These are phyloP conservation scores for Mortierella sp. DNA, from an alignment of 371 early-diverging fungal species.

Conservation along the genomic window DNA sequence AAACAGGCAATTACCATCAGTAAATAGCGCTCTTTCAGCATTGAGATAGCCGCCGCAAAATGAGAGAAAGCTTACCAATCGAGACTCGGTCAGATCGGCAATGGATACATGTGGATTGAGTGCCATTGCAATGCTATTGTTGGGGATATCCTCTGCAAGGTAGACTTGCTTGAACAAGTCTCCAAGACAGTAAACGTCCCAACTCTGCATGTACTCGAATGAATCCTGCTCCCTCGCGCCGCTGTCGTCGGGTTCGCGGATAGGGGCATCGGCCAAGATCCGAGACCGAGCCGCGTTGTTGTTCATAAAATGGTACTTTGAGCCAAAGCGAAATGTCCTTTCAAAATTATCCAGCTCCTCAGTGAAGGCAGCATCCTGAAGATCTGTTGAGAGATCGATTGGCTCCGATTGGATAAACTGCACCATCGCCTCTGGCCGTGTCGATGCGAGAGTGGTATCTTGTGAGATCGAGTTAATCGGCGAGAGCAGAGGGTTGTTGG, in stretches of 20 bases:
- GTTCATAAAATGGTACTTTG: slow-evolving; percentile 65
- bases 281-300: slow-evolving; percentile 15
- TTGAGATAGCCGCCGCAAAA: background rate
- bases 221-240: slow-evolving; percentile 22
- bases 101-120: slow-evolving; percentile 22
- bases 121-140: slow-evolving; percentile 53
- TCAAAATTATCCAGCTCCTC: slow-evolving; percentile 74
- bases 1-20: background rate
- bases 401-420: slow-evolving; percentile 68
- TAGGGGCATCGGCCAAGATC: slow-evolving; percentile 19
- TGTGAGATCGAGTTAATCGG: slow-evolving; percentile 29
- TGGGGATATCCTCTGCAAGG: slow-evolving; percentile 50
- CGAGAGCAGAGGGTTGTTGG: slow-evolving; percentile 14
- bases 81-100: slow-evolving; percentile 29
- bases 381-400: slow-evolving; percentile 63
- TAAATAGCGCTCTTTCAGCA: background rate
- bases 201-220: slow-evolving; percentile 64
- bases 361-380: slow-evolving; percentile 64
- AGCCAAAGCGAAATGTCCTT: slow-evolving; percentile 66
- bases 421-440: slow-evolving; percentile 50
- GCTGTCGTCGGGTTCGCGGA: background rate
- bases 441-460: slow-evolving; percentile 39
- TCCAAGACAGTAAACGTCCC: slow-evolving; percentile 72
- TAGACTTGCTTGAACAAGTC: slow-evolving; percentile 67
- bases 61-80: slow-evolving; percentile 14